phyloP scores from a whole-genome alignment of 2,329 filamentous ascomycete species.

The Apiospora aurea region DNA sequence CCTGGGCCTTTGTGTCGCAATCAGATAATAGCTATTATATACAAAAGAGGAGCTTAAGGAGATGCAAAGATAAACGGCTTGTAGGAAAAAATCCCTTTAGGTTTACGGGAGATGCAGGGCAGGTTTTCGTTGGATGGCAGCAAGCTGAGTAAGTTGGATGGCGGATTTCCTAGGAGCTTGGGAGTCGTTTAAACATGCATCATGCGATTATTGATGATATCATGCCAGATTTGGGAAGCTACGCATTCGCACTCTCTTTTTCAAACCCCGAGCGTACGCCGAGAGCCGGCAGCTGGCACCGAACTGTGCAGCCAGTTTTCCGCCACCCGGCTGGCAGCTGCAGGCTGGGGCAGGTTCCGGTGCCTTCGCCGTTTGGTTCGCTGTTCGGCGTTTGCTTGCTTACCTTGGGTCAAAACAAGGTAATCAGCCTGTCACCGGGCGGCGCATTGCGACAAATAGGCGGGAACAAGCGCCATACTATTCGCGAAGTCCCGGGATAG shows the following conservation, averaged over 20 bases:
- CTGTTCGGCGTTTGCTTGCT: neutral
- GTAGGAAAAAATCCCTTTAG: neutral
- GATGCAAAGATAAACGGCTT: neutral
- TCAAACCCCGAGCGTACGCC: conserved; percentile 2
- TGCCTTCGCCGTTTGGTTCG: conserved; percentile 10
- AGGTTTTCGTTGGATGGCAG: neutral
- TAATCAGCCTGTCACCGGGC: neutral
- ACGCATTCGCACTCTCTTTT: neutral
- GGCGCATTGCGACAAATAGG: conserved; percentile 12
- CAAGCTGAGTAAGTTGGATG: neutral
- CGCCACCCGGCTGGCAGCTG: neutral
- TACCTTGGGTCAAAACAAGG: neutral
- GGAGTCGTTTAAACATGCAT: neutral
- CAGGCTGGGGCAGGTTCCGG: neutral
- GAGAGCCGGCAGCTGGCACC: neutral
- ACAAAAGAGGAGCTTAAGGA: neutral
- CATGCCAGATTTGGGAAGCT: neutral
- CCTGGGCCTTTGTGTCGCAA: neutral
- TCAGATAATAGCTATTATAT: neutral
- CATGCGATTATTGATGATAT: conserved; percentile 6
- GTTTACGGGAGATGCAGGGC: neutral
- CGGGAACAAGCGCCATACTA: conserved; percentile 5
- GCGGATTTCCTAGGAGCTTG: neutral
- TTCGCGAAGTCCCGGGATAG: conserved; percentile 4
- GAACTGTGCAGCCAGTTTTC: neutral